Percentiles rank a stretch among this genome's conserved stretches.
phyloP scores from a whole-genome alignment of 176 grass and related monocot species.

The Triticum dicoccoides region DNA sequence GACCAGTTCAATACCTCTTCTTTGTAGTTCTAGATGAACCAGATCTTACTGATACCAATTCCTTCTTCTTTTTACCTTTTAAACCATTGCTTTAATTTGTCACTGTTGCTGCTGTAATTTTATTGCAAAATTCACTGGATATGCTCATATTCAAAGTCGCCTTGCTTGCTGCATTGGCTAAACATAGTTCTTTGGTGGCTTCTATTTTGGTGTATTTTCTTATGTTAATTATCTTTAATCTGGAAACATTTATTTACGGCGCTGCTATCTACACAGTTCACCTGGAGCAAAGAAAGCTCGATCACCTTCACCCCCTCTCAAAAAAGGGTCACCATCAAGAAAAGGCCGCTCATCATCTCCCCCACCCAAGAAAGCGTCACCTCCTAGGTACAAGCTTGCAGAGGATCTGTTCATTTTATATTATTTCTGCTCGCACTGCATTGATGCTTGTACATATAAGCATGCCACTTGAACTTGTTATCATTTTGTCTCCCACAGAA shows the following conservation, averaged over 20 bases:
- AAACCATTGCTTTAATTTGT: neutral
- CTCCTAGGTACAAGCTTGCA: constrained; percentile 48
- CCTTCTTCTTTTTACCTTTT: neutral
- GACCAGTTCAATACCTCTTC: neutral
- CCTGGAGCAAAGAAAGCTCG: constrained; percentile 53
- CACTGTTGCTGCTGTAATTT: neutral
- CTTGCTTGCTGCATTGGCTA: neutral
- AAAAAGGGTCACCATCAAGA: constrained; percentile 68
- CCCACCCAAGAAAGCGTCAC: constrained; percentile 71
- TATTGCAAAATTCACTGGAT: neutral
- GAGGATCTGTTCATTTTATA: neutral
- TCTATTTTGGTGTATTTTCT: neutral
- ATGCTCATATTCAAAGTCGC: neutral
- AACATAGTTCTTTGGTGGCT: neutral
- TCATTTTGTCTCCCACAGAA: neutral
- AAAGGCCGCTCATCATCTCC: constrained; percentile 61
- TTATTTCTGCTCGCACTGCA: neutral
- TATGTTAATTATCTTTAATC: neutral
- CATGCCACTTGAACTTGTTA: neutral
- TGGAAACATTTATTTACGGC: constrained; percentile 9
- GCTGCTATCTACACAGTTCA: constrained; percentile 46
- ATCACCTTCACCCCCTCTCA: constrained; percentile 59
- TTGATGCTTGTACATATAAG: constrained; percentile 14
- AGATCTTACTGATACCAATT: neutral
- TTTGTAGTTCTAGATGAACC: neutral